phyloP scores from a whole-genome alignment of 129 eudicot species.

The Deinandra increscens region DNA sequence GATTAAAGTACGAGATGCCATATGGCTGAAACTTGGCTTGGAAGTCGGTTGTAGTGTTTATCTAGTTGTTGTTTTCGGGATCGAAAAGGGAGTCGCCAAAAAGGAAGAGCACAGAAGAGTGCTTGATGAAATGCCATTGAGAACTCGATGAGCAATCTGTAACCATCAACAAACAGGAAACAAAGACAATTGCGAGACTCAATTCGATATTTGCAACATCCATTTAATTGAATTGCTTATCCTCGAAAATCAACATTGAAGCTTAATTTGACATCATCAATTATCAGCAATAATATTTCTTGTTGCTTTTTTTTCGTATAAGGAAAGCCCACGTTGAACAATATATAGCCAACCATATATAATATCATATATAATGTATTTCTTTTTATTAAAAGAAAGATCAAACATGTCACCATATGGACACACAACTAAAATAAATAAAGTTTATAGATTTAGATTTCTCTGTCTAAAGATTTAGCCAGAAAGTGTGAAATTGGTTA shows the following conservation, averaged over 20 bases:
- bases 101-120: constrained; percentile 36
- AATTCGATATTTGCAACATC: not conserved
- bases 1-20: constrained; percentile 41
- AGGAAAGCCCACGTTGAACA: not conserved
- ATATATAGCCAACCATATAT: not conserved
- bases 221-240: too few relatives aligned
- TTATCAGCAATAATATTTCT: not conserved
- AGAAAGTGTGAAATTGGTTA: too few relatives aligned
- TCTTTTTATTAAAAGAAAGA: not conserved
- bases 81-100: constrained; percentile 48
- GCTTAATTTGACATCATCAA: not conserved
- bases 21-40: constrained; percentile 45
- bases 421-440: too few relatives aligned
- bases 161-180: constrained; percentile 24
- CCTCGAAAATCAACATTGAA: not conserved
- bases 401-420: not conserved
- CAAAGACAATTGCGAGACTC: constrained; percentile 12
- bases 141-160: constrained; percentile 11
- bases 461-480: too few relatives aligned
- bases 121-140: constrained; percentile 19
- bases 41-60: constrained; percentile 35
- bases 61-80: constrained; percentile 52
- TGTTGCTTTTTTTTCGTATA: not conserved
- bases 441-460: too few relatives aligned
- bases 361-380: not conserved